These are phyloP conservation scores for Coniella lustricola DNA, from an alignment of 2,329 filamentous ascomycete genomes.

Conservation along the genomic window DNA sequence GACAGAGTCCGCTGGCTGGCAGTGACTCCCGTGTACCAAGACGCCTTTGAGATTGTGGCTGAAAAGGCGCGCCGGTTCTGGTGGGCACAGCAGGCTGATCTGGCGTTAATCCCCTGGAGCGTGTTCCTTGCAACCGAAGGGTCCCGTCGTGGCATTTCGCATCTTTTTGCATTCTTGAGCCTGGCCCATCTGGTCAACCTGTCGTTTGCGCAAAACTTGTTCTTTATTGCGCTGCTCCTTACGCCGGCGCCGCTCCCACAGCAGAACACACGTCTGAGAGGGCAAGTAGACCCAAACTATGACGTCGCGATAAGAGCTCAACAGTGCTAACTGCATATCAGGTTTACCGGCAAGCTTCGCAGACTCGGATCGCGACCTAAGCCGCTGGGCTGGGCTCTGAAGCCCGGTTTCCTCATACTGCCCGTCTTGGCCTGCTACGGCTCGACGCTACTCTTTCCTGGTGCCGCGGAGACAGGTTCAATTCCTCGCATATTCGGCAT, in stretches of 20 bases:
- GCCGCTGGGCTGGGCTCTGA: conserved; percentile 37
- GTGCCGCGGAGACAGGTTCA: conserved; percentile 31
- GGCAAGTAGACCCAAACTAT: conserved; percentile 19
- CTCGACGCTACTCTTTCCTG: conserved; percentile 32
- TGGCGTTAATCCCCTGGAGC: conserved; percentile 47
- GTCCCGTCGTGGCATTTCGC: conserved; percentile 47
- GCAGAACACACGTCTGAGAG: conserved; percentile 22
- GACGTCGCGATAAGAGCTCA: too few relatives aligned
- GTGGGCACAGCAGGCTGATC: conserved; percentile 56
- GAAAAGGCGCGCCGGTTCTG: conserved; percentile 50
- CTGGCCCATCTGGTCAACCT: conserved; percentile 54
- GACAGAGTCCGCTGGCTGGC: conserved; percentile 45
- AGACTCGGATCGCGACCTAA: conserved; percentile 31
- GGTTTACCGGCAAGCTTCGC: conserved; percentile 22
- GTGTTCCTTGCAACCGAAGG: conserved; percentile 54
- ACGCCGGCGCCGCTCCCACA: conserved; percentile 41
- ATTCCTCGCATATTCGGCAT: conserved; percentile 30
- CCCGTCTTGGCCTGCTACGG: conserved; percentile 29
- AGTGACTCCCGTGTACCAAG: conserved; percentile 43
- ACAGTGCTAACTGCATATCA: neutral
- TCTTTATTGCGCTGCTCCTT: conserved; percentile 52
- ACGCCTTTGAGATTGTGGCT: conserved; percentile 47
- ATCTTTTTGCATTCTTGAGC: conserved; percentile 48
- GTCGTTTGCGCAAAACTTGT: conserved; percentile 56
- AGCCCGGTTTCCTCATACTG: conserved; percentile 28